Evolutionary conservation across 2,329 filamentous ascomycete species (phyloP).

Genomic region (Rugonectria rugulosa): DNA sequence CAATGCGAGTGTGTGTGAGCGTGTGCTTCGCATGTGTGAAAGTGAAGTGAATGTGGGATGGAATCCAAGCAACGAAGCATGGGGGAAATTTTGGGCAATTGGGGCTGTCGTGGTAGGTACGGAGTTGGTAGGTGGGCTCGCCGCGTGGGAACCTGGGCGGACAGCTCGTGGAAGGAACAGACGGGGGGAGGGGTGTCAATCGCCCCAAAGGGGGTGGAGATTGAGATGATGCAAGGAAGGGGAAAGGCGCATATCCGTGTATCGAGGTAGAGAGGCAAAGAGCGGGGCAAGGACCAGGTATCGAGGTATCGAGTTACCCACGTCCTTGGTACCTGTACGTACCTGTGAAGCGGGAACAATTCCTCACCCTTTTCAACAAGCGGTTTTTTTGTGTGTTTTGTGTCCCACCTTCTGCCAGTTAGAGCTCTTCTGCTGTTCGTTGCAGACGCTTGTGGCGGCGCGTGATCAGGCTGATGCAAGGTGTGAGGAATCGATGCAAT

Average conservation of each 20-base stretch:
- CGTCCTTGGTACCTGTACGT: constrained; percentile 24
- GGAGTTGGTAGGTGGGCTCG: constrained; percentile 34
- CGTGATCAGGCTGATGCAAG: constrained; percentile 14
- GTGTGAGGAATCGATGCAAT: constrained; percentile 11
- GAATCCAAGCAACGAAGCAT: constrained; percentile 27
- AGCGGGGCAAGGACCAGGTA: constrained; percentile 3
- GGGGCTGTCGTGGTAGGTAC: constrained; percentile 34
- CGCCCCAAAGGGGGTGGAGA: constrained; percentile 3
- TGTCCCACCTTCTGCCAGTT: constrained; percentile 6
- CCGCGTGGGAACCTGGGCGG: constrained; percentile 34
- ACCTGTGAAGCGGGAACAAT: constrained; percentile 23
- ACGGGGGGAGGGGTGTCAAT: constrained; percentile 2
- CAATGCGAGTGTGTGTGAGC: constrained; percentile 5
- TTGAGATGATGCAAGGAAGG: neutral
- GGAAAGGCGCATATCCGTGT: constrained; percentile 30
- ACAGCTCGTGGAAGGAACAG: constrained; percentile 15
- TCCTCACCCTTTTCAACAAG: neutral
- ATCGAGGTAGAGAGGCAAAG: constrained; percentile 26
- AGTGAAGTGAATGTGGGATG: constrained; percentile 28
- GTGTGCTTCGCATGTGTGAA: neutral
- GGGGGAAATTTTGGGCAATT: constrained; percentile 34
- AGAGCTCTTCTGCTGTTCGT: constrained; percentile 5
- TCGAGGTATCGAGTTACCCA: constrained; percentile 22
- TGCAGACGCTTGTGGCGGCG: constrained; percentile 5
- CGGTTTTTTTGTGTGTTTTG: constrained; percentile 4